These are phyloP conservation scores for Pholiota adiposa DNA, from an alignment of 1,284 basidiomycete genomes.

Conservation along the genomic window DNA sequence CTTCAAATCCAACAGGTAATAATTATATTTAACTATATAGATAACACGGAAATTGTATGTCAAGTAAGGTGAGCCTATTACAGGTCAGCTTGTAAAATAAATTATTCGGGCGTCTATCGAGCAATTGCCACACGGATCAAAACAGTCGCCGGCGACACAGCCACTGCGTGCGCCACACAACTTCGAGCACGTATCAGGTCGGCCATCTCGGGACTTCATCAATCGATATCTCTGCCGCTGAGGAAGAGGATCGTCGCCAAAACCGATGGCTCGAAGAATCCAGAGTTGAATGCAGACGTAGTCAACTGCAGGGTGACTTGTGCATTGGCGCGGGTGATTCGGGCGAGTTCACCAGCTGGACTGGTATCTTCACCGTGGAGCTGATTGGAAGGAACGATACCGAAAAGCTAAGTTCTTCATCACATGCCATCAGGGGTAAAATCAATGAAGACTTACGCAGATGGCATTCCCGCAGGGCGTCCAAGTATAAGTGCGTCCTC, in stretches of 20 bases:
- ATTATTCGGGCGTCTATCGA: background rate
- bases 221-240: constrained; percentile 23
- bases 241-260: constrained; percentile 21
- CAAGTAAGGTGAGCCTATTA: background rate
- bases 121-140: background rate
- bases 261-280: constrained; percentile 20
- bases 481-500: constrained; percentile 18
- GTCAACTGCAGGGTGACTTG: constrained; percentile 17
- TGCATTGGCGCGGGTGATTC: constrained; percentile 15
- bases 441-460: constrained; percentile 13
- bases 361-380: constrained; percentile 13
- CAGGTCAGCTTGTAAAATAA: background rate
- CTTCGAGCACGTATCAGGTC: background rate
- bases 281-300: constrained; percentile 19
- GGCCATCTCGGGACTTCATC: background rate
- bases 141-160: background rate
- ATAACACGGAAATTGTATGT: too few species aligned
- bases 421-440: background rate
- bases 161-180: background rate
- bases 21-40: too few species aligned
- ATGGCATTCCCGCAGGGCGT: constrained; percentile 20
- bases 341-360: constrained; percentile 18
- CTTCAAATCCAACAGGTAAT: too few species aligned
- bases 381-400: background rate
- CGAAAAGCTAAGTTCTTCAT: background rate